Base-by-base conservation (phyloP, 2,329 filamentous ascomycete species). In the Furcasterigmium sp. region DNA sequence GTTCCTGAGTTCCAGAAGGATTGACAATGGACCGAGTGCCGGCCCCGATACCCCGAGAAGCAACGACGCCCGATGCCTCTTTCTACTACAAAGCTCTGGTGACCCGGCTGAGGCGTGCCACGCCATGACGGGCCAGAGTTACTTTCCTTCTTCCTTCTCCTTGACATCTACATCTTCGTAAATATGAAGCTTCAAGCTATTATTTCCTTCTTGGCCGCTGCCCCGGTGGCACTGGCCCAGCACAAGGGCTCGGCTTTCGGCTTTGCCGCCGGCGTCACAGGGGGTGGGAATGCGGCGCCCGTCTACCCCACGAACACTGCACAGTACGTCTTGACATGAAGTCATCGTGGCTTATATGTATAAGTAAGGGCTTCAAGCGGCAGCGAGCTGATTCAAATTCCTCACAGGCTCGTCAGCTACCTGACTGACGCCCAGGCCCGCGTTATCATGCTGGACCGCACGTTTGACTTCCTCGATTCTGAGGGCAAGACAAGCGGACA, bases 271-370 rank as follows among this genome's bases (percentile, higher is more conserved):
- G 56, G 73, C 32, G 69, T 73, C 4, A 78, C 75, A 26, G 75
- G 75, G 37, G 75, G 75, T 51, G 74, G 73, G 29, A 61, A 55
- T 42, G 72, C 71, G 14, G 57, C 66, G 11, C 62, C 71, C 5
- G 50, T 51, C 2, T 65, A 67, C 41, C 73, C 73, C 15, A 57
- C 55, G n/a, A 63, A 63, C 29, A 70, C 60, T 15, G 62, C 60
- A 20, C 63, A 79, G 62, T 29, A 28, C n/a, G 41, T 30, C 15
- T 17, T 35, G 18, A 53, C 51, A 2, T n/a, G 2, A 4, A 20
- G 6, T 3, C 9, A 11, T 14, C 13, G 10, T 26, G 5, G 6
- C 11, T 13, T 7, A 23, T 14, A n/a, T n/a, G n/a, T n/a, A n/a
- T n/a, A n/a, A n/a, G n/a, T n/a, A n/a, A n/a, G n/a, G n/a, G n/a